These are phyloP conservation scores for Cardamine chenopodiifolia DNA, from an alignment of 345 rosid genomes.

Conservation along the genomic window DNA sequence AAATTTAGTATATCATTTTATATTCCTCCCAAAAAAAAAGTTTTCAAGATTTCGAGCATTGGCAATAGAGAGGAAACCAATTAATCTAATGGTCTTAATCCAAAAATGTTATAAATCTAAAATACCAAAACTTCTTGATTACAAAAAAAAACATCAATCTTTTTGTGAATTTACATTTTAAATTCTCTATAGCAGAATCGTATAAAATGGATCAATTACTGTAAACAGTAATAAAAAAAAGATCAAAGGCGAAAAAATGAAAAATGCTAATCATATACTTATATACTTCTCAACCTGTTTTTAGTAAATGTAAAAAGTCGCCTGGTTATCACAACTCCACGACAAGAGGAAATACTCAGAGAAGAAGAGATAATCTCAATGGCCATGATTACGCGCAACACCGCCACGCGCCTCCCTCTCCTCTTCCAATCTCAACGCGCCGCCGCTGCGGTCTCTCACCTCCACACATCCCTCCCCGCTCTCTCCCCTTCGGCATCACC, in stretches of 20 bases:
- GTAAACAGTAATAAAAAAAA: neutral
- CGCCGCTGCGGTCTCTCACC: constrained; percentile 44
- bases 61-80: neutral
- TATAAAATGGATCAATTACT: neutral
- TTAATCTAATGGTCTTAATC: neutral
- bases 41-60: too few species aligned
- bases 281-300: constrained; percentile 13
- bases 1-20: neutral
- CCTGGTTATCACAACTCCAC: constrained; percentile 35
- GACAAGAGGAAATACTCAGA: neutral
- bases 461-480: constrained; percentile 61
- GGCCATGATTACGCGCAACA: constrained; percentile 67
- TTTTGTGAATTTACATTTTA: too few species aligned
- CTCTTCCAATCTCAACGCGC: constrained; percentile 57
- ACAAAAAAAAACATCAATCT: too few species aligned
- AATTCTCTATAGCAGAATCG: neutral
- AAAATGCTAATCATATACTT: neutral
- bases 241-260: neutral
- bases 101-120: neutral
- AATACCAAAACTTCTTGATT: neutral
- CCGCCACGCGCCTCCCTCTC: constrained; percentile 70
- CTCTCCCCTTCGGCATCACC: constrained; percentile 58
- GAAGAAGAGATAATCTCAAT: constrained; percentile 38
- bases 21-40: too few species aligned
- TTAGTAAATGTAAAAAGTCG: constrained; percentile 23